phyloP scores from a whole-genome alignment of 192 early-diverging fungal genomes.

The Chytriomyces confervae region DNA sequence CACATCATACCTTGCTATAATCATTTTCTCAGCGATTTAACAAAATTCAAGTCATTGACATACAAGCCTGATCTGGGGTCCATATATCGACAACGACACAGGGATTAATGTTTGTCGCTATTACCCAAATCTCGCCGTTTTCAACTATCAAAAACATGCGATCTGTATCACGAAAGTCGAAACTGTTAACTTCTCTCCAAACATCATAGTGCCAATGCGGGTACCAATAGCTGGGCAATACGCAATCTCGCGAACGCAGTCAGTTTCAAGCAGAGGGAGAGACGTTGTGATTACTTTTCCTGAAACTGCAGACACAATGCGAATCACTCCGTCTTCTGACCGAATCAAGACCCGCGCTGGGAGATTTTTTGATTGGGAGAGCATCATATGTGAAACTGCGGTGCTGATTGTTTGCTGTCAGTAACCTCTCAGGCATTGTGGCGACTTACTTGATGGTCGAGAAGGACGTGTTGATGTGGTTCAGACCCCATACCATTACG shows the following conservation, averaged over 20 bases:
- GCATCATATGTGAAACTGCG: conserved; percentile 29
- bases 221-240: conserved; percentile 49
- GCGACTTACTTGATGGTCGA: conserved; percentile 44
- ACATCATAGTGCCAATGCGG: neutral
- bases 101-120: conserved; percentile 50
- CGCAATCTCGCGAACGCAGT: conserved; percentile 39
- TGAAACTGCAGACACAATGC: conserved; percentile 45
- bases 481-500: conserved; percentile 50
- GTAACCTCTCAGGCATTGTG: neutral
- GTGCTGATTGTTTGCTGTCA: conserved; percentile 33
- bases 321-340: conserved; percentile 54
- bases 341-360: conserved; percentile 42
- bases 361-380: conserved; percentile 25
- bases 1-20: conserved; percentile 43
- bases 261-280: conserved; percentile 55
- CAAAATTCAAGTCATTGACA: neutral
- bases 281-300: conserved; percentile 53
- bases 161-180: conserved; percentile 32
- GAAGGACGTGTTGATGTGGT: conserved; percentile 54
- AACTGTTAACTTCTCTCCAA: neutral
- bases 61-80: neutral
- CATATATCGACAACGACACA: conserved; percentile 52
- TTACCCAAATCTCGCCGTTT: conserved; percentile 52
- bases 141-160: conserved; percentile 52
- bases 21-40: neutral